Conservation (phyloP, 495 filamentous ascomycete species). For the Penicillium cinerascens region DNA sequence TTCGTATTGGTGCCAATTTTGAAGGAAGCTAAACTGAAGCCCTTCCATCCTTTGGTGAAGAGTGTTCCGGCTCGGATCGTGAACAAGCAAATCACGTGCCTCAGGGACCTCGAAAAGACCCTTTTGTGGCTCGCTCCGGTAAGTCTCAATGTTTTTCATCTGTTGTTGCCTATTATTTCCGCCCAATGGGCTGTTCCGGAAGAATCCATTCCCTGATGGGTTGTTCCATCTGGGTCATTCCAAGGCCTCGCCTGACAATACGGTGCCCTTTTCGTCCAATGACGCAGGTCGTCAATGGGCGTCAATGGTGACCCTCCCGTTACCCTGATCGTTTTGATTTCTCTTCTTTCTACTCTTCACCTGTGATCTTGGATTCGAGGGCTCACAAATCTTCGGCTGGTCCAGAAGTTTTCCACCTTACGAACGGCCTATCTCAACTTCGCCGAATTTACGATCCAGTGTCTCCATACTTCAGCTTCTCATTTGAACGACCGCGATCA, state of each 20-base stretch:
- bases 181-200: background rate
- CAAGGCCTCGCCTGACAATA: background rate
- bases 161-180: background rate
- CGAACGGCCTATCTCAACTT: conserved; percentile 72
- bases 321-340: background rate
- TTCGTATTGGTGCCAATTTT: conserved; percentile 57
- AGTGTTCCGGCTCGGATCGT: conserved; percentile 73
- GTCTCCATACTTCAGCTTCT: conserved; percentile 77
- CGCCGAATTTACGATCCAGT: conserved; percentile 81
- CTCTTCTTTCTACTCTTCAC: background rate
- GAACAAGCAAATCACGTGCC: conserved; percentile 74
- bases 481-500: conserved; percentile 77
- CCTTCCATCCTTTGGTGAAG: conserved; percentile 73
- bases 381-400: background rate
- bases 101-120: conserved; percentile 87
- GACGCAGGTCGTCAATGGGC: background rate
- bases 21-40: conserved; percentile 55
- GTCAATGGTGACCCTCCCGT: background rate
- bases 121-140: conserved; percentile 82
- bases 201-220: background rate
- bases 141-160: conserved; percentile 50
- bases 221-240: background rate
- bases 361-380: background rate
- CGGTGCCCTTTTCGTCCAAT: background rate
- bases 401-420: conserved; percentile 71